Evolutionary conservation across 1,139 yeast genomes (phyloP), one percentile per base, ranked within the genome.

Genomic region (Geotrichum bryndzae): DNA sequence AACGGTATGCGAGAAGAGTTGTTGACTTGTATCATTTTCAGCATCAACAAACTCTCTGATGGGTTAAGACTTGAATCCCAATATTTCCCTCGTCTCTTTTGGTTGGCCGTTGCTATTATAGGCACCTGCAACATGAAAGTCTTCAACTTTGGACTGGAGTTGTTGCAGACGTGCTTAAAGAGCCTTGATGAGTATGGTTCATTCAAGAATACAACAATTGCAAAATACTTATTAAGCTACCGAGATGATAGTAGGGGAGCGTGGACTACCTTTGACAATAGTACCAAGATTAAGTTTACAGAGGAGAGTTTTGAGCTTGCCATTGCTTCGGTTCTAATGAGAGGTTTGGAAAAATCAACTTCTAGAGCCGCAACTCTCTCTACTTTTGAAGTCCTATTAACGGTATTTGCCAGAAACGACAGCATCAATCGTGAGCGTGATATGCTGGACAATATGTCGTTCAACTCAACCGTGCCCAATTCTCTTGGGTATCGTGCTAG

Each of bases 311-410:
- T 88, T 68, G 86, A 88, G 61, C 78, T 81, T 51, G 79, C 84
- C 29, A 71, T 89, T 25, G 75, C 85, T 54, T 79, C 80, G 57
- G 72, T 82, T 18, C 74, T 85, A 27, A 76, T 84, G 1, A 85
- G 83, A 69, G 96, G 96, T 0, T 75, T 89, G 61, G 83, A 84
- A 58, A 75, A 84, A 11, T 84, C 92, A 2, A 84, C 82, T 61
- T 80, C 88, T 31, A 82, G 84, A 63, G 82, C 82, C 15, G 76
- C 79, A 1, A 83, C 94, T 0, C 70, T 86, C 54, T 76, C 76
- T 1, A 79, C 85, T 31, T 71, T 89, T 68, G 82, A 79, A 64
- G 71, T 76, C 0, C 74, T 85, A 33, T 80, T 87, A 69, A 77
- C 76, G 55, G 73, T 80, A 23, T 76, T 86, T 65, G 80, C 80